Evolutionary conservation across 2,329 filamentous ascomycete species (phyloP), one percentile per base, ranked within the genome.

Genomic region (Botrytis byssoidea): DNA sequence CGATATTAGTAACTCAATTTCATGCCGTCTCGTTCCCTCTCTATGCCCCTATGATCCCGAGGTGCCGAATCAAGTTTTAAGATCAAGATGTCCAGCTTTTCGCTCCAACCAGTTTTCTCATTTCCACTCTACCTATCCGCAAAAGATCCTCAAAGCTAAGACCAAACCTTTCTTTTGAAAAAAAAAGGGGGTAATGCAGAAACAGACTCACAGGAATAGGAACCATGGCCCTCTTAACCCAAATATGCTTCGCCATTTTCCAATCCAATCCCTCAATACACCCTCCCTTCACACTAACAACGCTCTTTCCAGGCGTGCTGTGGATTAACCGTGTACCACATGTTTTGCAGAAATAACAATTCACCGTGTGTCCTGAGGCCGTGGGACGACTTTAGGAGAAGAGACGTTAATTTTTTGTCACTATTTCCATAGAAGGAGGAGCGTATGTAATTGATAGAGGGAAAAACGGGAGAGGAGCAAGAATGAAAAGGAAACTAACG

Each of bases 271-370:
- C 89, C 9, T 89, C 86, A 64, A 93, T 84, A 78, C 90, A 91
- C 59, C 90, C 91, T 18, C 88, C 90, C 79, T 92, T 92, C 64
- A 93, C 86, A 25, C 88, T 88, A 59, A 91, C 86, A 66, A 90
- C 85, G 74, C 87, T 86, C 77, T 90, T 88, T 18, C 85, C 88
- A 3, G 87, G 86, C 18, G 86, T 88, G 7, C 85, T 85, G 82
- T 93, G 91, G 68, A 93, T 82, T 59, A 93, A 81, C 4, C 91
- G 84, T 5, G 89, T 90, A 18, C 91, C 91, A 79, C 91, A 93
- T 46, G 82, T 83, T 73, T 85, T 89, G 80, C 90, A 92, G 79
- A 92, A 92, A 79, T 91, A 90, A 79, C 88, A 92, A 76, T 90
- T 86, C 63, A 92, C 82, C 0, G 83, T 85, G 40, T 88, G 83